Conservation (phyloP, 768 basidiomycete species). For the Collybiopsis confluens region DNA sequence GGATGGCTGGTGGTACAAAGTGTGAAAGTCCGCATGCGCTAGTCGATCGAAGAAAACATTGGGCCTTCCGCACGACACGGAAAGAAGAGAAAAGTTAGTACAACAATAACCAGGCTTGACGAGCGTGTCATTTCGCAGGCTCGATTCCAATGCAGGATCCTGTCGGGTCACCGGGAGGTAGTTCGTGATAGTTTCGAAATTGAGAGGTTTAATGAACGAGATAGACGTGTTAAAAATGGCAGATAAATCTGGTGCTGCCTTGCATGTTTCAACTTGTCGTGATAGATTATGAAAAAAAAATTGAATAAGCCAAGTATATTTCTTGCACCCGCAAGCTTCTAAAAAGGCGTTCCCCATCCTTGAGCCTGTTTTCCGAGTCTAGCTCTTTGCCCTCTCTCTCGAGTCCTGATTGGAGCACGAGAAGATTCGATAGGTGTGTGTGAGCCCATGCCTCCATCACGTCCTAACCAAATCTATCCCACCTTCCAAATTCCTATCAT, state of each 20-base stretch:
- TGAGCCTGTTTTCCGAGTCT: neutral
- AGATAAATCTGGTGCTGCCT: neutral
- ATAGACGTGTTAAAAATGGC: too few species aligned
- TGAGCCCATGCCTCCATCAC: constrained; percentile 16
- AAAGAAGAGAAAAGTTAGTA: too few species aligned
- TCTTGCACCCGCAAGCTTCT: neutral
- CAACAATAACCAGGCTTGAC: too few species aligned
- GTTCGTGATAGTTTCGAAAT: too few species aligned
- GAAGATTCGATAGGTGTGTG: too few species aligned
- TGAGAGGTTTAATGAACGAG: too few species aligned
- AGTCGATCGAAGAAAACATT: too few species aligned
- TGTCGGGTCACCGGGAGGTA: too few species aligned
- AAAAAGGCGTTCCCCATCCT: too few species aligned
- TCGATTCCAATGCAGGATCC: too few species aligned
- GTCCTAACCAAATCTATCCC: constrained; percentile 43
- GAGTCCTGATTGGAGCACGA: neutral
- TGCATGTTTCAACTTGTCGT: neutral
- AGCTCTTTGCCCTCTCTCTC: neutral
- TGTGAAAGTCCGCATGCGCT: constrained; percentile 19
- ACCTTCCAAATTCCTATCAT: constrained; percentile 20
- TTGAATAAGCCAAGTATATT: neutral
- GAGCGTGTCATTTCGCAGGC: too few species aligned
- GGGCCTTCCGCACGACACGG: too few species aligned
- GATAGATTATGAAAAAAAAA: neutral
- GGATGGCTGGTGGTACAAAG: constrained; percentile 37